A percentile compares a stretch with the other conserved stretches of the same genome.
Evolutionary conservation across 2,329 filamentous ascomycete genomes (phyloP).

Genomic region (Metarhizium humberi): DNA sequence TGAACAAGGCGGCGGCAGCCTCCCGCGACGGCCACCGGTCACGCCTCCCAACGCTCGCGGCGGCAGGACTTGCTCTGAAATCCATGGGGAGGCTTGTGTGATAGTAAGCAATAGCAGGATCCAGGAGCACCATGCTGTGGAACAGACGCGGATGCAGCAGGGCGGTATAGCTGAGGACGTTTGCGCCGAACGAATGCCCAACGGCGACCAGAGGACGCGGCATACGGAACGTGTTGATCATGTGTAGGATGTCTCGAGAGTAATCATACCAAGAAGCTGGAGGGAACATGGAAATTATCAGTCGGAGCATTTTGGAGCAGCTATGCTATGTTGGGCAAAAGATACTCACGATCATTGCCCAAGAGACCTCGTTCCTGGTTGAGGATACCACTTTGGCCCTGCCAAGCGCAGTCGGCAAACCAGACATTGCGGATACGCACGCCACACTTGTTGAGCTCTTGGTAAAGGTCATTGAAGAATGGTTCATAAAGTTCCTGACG

Average conservation of each 20-base stretch:
- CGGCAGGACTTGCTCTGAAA: constrained; percentile 32
- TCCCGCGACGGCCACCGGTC: constrained; percentile 74
- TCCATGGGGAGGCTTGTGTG: constrained; percentile 26
- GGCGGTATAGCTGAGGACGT: constrained; percentile 60
- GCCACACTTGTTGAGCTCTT: constrained; percentile 43
- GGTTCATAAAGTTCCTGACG: constrained; percentile 81
- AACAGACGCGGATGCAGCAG: constrained; percentile 76
- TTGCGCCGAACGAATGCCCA: constrained; percentile 83
- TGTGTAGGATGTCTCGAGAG: constrained; percentile 70
- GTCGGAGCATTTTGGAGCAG: not conserved
- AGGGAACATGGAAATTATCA: not conserved
- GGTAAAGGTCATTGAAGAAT: constrained; percentile 74
- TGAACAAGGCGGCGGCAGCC: constrained; percentile 59
- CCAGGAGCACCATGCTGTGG: constrained; percentile 66
- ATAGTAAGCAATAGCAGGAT: constrained; percentile 63
- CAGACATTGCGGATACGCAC: constrained; percentile 74
- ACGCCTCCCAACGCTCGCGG: constrained; percentile 60
- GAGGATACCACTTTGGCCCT: constrained; percentile 68
- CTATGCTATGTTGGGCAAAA: not conserved
- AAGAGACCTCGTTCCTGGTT: constrained; percentile 56
- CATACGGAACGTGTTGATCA: constrained; percentile 76
- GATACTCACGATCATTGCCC: constrained; percentile 69
- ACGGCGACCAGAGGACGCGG: constrained; percentile 75
- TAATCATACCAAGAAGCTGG: constrained; percentile 80
- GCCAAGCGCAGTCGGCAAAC: constrained; percentile 83